A percentile compares a stretch with the other conserved stretches of the same genome.
Evolutionary conservation across 495 filamentous ascomycete genomes (phyloP).

Genomic region (Aspergillus ostianus): DNA sequence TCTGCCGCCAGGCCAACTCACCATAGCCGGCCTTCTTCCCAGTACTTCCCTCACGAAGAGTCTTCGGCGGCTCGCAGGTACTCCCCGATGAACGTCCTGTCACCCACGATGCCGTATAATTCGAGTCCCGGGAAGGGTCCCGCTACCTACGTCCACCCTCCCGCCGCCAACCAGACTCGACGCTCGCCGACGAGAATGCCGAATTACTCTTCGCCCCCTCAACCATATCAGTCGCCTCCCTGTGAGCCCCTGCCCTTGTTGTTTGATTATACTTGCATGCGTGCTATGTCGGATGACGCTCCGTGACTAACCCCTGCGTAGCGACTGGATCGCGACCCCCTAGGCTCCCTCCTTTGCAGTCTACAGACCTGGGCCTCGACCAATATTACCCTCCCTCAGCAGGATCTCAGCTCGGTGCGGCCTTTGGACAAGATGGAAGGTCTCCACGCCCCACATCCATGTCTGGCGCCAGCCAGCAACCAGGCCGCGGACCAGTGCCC

Average conservation of each 20-base stretch:
- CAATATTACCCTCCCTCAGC: slow-evolving; percentile 70
- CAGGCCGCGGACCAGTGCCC: slow-evolving; percentile 73
- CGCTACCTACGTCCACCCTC: slow-evolving; percentile 45
- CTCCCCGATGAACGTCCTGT: slow-evolving; percentile 86
- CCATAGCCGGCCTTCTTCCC: slow-evolving; percentile 60
- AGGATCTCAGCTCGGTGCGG: slow-evolving; percentile 64
- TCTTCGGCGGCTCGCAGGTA: slow-evolving; percentile 86
- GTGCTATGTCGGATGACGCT: slow-evolving; percentile 9
- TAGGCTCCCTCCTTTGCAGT: slow-evolving; percentile 68
- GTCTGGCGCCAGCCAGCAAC: slow-evolving; percentile 38
- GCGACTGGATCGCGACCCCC: slow-evolving; percentile 39
- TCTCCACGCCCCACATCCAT: slow-evolving; percentile 60
- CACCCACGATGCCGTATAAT: slow-evolving; percentile 58
- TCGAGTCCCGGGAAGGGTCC: slow-evolving; percentile 57
- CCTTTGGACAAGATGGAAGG: slow-evolving; percentile 71
- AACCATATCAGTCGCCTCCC: slow-evolving; percentile 62
- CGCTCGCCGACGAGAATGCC: slow-evolving; percentile 59
- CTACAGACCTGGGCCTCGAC: slow-evolving; percentile 58
- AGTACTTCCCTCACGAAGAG: slow-evolving; percentile 69
- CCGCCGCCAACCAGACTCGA: slow-evolving; percentile 40
- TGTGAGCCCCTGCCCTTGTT: slow-evolving; percentile 37
- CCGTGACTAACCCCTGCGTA: slow-evolving; percentile 13
- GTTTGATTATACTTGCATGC: not conserved
- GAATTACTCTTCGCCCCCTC: slow-evolving; percentile 60
- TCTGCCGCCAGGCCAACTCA: slow-evolving; percentile 62